Evolutionary conservation across 2,329 filamentous ascomycete species (phyloP).

Genomic region (Arthrobotrys sphaeroides): DNA sequence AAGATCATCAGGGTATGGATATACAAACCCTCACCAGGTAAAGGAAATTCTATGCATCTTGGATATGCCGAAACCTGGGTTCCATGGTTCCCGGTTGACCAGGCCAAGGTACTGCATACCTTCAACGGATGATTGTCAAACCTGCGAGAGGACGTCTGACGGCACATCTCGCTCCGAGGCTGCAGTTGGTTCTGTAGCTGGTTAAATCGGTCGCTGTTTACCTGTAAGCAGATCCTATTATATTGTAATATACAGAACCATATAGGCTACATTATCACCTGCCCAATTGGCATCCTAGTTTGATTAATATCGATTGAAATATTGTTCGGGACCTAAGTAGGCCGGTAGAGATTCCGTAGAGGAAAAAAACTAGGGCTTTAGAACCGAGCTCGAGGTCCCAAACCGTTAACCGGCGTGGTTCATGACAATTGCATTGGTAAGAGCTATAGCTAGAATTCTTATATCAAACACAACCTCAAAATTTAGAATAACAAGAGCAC

Average conservation of each 20-base stretch:
- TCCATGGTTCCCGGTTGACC: not conserved
- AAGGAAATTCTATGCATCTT: not conserved
- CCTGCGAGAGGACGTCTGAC: constrained; percentile 8
- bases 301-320: not conserved
- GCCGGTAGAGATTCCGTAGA: too few species aligned
- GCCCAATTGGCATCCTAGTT: not conserved
- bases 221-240: not conserved
- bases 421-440: too few species aligned
- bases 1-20: not conserved
- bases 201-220: not conserved
- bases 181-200: not conserved
- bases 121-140: constrained; percentile 26
- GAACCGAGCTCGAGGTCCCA: too few species aligned
- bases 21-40: constrained; percentile 16
- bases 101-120: not conserved
- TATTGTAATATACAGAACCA: not conserved
- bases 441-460: too few species aligned
- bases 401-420: too few species aligned
- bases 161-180: constrained; percentile 36
- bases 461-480: too few species aligned
- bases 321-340: not conserved
- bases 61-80: constrained; percentile 33
- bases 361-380: not conserved
- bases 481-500: too few species aligned
- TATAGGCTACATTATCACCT: not conserved